These are phyloP conservation scores for Peterozyma toletana DNA, from an alignment of 805 yeast genomes.

Conservation along the genomic window DNA sequence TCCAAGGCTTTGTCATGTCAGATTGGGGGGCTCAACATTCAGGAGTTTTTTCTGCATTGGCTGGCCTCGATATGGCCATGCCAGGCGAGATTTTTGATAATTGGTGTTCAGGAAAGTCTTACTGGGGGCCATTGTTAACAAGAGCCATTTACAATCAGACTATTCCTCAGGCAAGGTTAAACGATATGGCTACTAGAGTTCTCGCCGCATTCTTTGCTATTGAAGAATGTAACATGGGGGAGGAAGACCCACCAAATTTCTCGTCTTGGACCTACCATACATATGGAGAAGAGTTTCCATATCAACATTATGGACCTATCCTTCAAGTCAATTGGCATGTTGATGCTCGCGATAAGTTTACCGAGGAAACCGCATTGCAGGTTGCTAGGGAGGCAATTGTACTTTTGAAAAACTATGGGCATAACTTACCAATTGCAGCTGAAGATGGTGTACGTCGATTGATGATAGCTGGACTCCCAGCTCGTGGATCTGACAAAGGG, in stretches of 20 bases:
- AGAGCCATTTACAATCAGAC: slow-evolving; percentile 49
- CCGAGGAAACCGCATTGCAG: slow-evolving; percentile 40
- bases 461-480: slow-evolving; percentile 45
- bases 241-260: slow-evolving; percentile 43
- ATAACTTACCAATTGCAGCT: slow-evolving; percentile 40
- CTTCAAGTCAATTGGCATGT: slow-evolving; percentile 47
- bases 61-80: slow-evolving; percentile 61
- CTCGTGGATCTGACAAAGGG: slow-evolving; percentile 43
- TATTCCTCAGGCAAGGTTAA: slow-evolving; percentile 41
- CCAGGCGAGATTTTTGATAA: slow-evolving; percentile 50
- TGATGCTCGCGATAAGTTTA: slow-evolving; percentile 40
- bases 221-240: slow-evolving; percentile 27
- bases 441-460: slow-evolving; percentile 33
- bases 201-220: slow-evolving; percentile 47
- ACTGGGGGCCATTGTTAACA: slow-evolving; percentile 53
- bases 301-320: slow-evolving; percentile 47
- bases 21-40: slow-evolving; percentile 59
- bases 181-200: slow-evolving; percentile 55
- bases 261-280: slow-evolving; percentile 54
- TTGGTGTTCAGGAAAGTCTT: slow-evolving; percentile 45
- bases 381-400: slow-evolving; percentile 52
- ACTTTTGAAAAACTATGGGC: slow-evolving; percentile 43
- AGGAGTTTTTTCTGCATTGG: slow-evolving; percentile 46
- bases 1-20: slow-evolving; percentile 55
- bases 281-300: slow-evolving; percentile 46